Conservation (phyloP, 2,329 filamentous ascomycete species). For the Hypoxylon sp. region DNA sequence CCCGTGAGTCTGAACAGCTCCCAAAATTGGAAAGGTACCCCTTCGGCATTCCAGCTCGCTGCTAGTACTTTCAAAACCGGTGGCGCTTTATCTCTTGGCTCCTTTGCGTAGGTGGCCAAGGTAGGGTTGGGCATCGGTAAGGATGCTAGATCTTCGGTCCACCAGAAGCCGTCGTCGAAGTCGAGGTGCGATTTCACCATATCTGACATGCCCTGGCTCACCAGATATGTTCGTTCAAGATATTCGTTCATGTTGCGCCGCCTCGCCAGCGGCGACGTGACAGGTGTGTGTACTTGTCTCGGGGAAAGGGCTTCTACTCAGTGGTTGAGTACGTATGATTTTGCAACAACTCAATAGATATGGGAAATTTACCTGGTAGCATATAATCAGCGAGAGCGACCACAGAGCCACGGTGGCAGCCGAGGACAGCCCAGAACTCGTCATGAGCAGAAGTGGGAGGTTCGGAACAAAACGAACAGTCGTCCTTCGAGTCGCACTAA, state of each 20-base stretch:
- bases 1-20: conserved; percentile 61
- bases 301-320: conserved; percentile 55
- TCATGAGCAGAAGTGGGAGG: conserved; percentile 48
- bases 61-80: conserved; percentile 60
- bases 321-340: conserved; percentile 33
- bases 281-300: conserved; percentile 57
- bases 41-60: conserved; percentile 59
- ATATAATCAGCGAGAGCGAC: conserved; percentile 57
- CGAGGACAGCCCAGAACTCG: conserved; percentile 58
- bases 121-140: conserved; percentile 51
- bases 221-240: conserved; percentile 56
- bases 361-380: conserved; percentile 55
- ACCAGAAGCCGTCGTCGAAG: conserved; percentile 66
- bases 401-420: conserved; percentile 60
- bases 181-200: conserved; percentile 57
- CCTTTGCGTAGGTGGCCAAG: conserved; percentile 50
- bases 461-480: conserved; percentile 57
- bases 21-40: conserved; percentile 60
- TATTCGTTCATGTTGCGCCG: conserved; percentile 61
- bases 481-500: conserved; percentile 62
- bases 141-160: conserved; percentile 59
- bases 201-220: conserved; percentile 51
- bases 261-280: conserved; percentile 58
- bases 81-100: conserved; percentile 53
- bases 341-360: conserved; percentile 1